Conservation (phyloP, 176 grass and related monocot genomes). For the Saccharum officinarum region DNA sequence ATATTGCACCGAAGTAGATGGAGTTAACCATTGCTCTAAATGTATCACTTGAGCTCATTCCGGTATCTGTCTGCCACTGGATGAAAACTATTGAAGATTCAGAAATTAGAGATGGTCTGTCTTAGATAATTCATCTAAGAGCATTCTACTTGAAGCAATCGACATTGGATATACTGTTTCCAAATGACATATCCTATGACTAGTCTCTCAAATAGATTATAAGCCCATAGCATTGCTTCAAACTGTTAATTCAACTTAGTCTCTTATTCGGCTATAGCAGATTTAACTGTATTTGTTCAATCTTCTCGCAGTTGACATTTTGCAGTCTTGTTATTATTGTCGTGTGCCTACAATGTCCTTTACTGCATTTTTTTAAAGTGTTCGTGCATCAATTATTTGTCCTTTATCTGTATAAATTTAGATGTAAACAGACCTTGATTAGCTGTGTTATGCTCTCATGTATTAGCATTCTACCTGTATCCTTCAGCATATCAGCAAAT, state of each 20-base stretch:
- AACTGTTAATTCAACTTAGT: neutral
- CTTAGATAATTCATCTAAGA: slow-evolving; percentile 20
- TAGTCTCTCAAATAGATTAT: neutral
- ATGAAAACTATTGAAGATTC: slow-evolving; percentile 5
- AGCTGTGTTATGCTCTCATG: slow-evolving; percentile 2
- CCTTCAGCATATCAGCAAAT: neutral
- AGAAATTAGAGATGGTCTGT: neutral
- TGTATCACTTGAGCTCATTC: slow-evolving; percentile 5
- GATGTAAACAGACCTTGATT: slow-evolving; percentile 10
- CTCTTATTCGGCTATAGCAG: neutral
- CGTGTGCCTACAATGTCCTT: neutral
- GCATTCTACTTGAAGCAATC: neutral
- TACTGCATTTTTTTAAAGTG: neutral
- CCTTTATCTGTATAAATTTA: neutral
- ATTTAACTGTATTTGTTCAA: slow-evolving; percentile 7
- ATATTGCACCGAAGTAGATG: neutral
- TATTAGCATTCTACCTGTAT: neutral
- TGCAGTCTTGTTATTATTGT: slow-evolving; percentile 11
- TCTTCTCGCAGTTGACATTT: neutral
- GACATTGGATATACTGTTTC: neutral
- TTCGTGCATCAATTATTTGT: neutral
- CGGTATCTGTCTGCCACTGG: neutral
- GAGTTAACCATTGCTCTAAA: neutral
- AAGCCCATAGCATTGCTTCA: neutral
- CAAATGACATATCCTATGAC: neutral